Evolutionary conservation across 1,284 basidiomycete genomes (phyloP).

Genomic region (Rhodofomes roseus): DNA sequence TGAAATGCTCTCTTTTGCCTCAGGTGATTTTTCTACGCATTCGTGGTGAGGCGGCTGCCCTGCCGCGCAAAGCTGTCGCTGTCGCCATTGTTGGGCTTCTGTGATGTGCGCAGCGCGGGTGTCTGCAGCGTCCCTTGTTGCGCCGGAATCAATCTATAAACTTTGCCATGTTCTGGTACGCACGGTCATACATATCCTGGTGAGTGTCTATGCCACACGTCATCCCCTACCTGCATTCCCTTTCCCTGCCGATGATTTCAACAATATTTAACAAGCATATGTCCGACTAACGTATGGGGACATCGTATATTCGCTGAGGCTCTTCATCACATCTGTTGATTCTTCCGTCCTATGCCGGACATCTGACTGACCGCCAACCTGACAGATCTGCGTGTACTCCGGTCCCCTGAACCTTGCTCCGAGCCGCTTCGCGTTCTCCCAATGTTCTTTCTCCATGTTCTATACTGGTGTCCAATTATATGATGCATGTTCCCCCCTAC

Average conservation of each 20-base stretch:
- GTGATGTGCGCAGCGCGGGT: too few relatives aligned
- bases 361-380: not conserved
- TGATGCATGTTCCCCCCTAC: not conserved
- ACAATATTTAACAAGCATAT: conserved; percentile 55
- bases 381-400: not conserved
- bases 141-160: too few relatives aligned
- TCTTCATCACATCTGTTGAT: conserved; percentile 1
- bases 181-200: too few relatives aligned
- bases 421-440: not conserved
- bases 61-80: not conserved
- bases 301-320: conserved; percentile 41
- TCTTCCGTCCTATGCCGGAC: not conserved
- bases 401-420: not conserved
- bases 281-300: conserved; percentile 50
- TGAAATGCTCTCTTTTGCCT: not conserved
- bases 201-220: too few relatives aligned
- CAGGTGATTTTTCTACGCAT: not conserved
- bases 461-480: not conserved
- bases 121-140: too few relatives aligned
- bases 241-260: conserved; percentile 36
- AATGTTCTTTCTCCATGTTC: not conserved
- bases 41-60: too few relatives aligned
- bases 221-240: too few relatives aligned
- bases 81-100: not conserved
- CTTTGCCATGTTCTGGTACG: too few relatives aligned